These are phyloP conservation scores for Binderoboletus segoi DNA, from an alignment of 1,284 basidiomycete genomes.

Conservation along the genomic window DNA sequence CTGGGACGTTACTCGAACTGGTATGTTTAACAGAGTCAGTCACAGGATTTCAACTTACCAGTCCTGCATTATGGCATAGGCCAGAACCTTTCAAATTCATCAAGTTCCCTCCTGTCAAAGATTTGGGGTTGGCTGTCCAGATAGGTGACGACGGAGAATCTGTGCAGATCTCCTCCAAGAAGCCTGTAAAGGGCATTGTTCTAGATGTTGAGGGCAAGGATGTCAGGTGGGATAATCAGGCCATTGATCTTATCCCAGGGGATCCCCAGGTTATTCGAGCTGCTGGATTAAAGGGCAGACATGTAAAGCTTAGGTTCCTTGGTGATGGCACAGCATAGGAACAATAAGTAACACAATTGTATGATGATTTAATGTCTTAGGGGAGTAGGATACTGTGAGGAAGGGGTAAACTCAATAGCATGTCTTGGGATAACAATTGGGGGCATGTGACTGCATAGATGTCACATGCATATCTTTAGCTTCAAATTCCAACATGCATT, in stretches of 20 bases:
- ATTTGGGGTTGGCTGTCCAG: slow-evolving; percentile 57
- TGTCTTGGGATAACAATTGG: too few relatives aligned
- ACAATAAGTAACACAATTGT: not conserved
- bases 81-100: slow-evolving; percentile 92
- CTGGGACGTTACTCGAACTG: slow-evolving; percentile 82
- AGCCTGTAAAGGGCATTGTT: slow-evolving; percentile 84
- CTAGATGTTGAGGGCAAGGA: slow-evolving; percentile 77
- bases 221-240: slow-evolving; percentile 83
- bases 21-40: slow-evolving; percentile 44
- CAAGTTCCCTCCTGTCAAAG: slow-evolving; percentile 66
- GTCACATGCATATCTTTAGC: too few relatives aligned
- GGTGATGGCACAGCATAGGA: slow-evolving; percentile 70
- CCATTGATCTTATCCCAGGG: slow-evolving; percentile 82
- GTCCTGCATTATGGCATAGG: slow-evolving; percentile 45
- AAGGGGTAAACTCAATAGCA: too few relatives aligned
- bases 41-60: slow-evolving; percentile 8
- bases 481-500: too few relatives aligned
- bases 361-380: too few relatives aligned
- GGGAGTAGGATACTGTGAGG: too few relatives aligned
- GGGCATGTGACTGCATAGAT: too few relatives aligned
- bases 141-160: slow-evolving; percentile 60
- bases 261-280: slow-evolving; percentile 74
- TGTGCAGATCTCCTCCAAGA: slow-evolving; percentile 59
- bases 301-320: slow-evolving; percentile 66
- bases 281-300: slow-evolving; percentile 65